These are phyloP conservation scores for Verbena officinalis DNA, from an alignment of 257 asterid species.

Conservation along the genomic window DNA sequence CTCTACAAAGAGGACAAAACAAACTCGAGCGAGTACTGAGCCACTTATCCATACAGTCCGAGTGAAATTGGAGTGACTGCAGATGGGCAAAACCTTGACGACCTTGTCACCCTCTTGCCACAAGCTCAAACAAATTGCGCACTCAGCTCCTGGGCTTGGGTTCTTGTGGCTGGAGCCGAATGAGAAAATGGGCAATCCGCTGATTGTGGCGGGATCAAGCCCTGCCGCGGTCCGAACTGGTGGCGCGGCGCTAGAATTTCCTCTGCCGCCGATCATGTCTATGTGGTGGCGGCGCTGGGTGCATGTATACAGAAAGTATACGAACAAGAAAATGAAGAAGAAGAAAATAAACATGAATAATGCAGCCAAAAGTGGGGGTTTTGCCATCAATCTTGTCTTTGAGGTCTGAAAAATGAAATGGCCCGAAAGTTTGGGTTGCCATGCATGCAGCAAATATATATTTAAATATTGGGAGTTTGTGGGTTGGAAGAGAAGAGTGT, in stretches of 20 bases:
- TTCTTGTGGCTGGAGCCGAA: slow-evolving; percentile 29
- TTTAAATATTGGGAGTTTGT: too few relatives aligned
- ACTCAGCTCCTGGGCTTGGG: slow-evolving; percentile 37
- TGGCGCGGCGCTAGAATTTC: slow-evolving; percentile 7
- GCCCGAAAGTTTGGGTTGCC: slow-evolving; percentile 40
- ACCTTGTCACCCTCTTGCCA: slow-evolving; percentile 42
- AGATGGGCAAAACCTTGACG: slow-evolving; percentile 40
- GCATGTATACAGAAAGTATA: slow-evolving; percentile 37
- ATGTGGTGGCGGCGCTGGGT: slow-evolving; percentile 29
- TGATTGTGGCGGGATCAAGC: slow-evolving; percentile 42
- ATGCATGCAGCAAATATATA: slow-evolving; percentile 38
- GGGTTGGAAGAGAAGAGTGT: background rate
- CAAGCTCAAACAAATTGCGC: slow-evolving; percentile 44
- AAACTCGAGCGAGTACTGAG: slow-evolving; percentile 46
- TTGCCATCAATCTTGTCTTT: slow-evolving; percentile 27
- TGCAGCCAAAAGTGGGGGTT: slow-evolving; percentile 39
- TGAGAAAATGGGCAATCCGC: slow-evolving; percentile 37
- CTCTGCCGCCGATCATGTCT: background rate
- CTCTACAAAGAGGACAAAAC: slow-evolving; percentile 40
- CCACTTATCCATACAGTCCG: slow-evolving; percentile 48
- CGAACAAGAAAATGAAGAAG: slow-evolving; percentile 37
- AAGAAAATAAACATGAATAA: slow-evolving; percentile 32
- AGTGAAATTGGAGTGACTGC: slow-evolving; percentile 45
- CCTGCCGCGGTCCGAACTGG: slow-evolving; percentile 26
- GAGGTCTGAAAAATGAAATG: slow-evolving; percentile 32